Percentiles rank a stretch among this genome's conserved stretches.
Evolutionary conservation across 2,329 filamentous ascomycete species (phyloP).

Genomic region (Alternaria conjuncta): DNA sequence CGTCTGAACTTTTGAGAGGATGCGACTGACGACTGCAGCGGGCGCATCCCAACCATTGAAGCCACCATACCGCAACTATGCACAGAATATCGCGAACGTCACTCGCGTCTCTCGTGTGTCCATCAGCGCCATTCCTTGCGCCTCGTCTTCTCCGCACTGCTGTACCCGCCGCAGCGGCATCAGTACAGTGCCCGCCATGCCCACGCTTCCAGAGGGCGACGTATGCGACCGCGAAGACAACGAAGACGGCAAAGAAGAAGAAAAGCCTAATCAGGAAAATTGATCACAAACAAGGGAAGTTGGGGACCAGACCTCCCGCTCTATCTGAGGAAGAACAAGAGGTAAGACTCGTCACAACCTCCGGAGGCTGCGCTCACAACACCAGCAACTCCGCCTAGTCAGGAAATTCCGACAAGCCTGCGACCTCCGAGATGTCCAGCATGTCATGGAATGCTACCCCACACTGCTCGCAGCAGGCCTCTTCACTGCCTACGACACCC

Average conservation of each 20-base stretch:
- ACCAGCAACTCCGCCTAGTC: conserved; percentile 7
- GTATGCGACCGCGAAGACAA: conserved; percentile 24
- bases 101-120: conserved; percentile 41
- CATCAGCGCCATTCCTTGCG: conserved; percentile 45
- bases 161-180: conserved; percentile 11
- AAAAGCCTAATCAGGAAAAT: background rate
- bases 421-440: conserved; percentile 18
- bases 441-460: conserved; percentile 39
- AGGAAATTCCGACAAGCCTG: conserved; percentile 26
- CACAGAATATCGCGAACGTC: conserved; percentile 30
- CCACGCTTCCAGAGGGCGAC: conserved; percentile 7
- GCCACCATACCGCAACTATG: conserved; percentile 15
- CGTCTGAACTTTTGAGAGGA: conserved; percentile 15
- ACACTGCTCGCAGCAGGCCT: conserved; percentile 17
- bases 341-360: background rate
- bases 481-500: conserved; percentile 31
- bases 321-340: background rate
- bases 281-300: background rate
- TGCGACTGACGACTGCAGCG: background rate
- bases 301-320: background rate
- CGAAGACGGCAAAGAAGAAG: conserved; percentile 3
- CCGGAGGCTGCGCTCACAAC: background rate
- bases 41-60: background rate
- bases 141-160: conserved; percentile 37
- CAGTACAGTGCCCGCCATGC: conserved; percentile 9